phyloP scores from a whole-genome alignment of 768 basidiomycete species.

The Pleurotus eryngii region DNA sequence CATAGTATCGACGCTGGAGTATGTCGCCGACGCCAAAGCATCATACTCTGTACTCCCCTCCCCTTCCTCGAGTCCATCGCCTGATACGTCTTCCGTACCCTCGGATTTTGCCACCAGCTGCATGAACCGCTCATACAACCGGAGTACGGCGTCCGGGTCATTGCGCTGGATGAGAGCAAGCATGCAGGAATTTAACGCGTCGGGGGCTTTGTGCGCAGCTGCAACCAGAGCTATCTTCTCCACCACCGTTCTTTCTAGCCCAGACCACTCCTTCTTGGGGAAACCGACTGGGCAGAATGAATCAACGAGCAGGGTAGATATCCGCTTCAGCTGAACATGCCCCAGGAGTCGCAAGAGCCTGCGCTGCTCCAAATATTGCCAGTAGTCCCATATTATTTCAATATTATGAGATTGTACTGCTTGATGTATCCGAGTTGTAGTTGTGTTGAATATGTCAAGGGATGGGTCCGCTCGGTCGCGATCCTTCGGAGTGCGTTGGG shows the following conservation, averaged over 20 bases:
- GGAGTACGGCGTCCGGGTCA: slow-evolving; percentile 39
- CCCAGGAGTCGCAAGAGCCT: slow-evolving; percentile 45
- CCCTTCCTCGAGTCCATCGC: neutral
- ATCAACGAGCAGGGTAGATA: slow-evolving; percentile 32
- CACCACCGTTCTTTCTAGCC: slow-evolving; percentile 25
- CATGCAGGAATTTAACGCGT: slow-evolving; percentile 51
- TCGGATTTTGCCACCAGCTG: slow-evolving; percentile 19
- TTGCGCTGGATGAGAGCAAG: slow-evolving; percentile 36
- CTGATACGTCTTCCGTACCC: slow-evolving; percentile 13
- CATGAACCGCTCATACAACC: slow-evolving; percentile 40
- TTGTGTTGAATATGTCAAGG: slow-evolving; percentile 24
- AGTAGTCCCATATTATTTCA: slow-evolving; percentile 26
- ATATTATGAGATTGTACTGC: slow-evolving; percentile 35
- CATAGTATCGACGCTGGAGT: slow-evolving; percentile 11
- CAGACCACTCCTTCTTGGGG: slow-evolving; percentile 18
- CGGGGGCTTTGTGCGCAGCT: slow-evolving; percentile 40
- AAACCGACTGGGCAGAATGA: slow-evolving; percentile 18
- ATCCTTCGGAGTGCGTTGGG: neutral
- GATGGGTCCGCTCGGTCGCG: slow-evolving; percentile 12
- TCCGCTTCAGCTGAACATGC: slow-evolving; percentile 32
- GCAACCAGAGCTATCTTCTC: slow-evolving; percentile 49
- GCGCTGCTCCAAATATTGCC: slow-evolving; percentile 40
- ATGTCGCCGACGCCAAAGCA: slow-evolving; percentile 20
- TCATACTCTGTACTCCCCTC: slow-evolving; percentile 17
- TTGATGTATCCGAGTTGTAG: slow-evolving; percentile 33